Base-by-base conservation (phyloP, 2,329 filamentous ascomycete species). In the Calonectria naviculata region DNA sequence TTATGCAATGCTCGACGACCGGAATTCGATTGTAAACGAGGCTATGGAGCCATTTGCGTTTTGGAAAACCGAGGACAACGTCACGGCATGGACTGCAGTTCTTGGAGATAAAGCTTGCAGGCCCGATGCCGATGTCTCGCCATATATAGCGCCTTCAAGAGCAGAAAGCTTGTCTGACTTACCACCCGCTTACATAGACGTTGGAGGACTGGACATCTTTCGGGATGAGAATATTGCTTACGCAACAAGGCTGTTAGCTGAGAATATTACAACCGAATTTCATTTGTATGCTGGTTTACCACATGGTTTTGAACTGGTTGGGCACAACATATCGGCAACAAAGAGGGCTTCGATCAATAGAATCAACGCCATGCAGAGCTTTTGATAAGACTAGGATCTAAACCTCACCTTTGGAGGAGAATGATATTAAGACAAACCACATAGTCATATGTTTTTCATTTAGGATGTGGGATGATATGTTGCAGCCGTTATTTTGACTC, bases 201-300 rank as follows among this genome's bases (percentile, higher is more conserved):
- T 74, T 1, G 75, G 75, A 1, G 65, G 60, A 0, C 9, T 76
- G 3, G 75, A 76, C 4, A 26, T 76, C 13, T 75, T 76, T 15
- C 47, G 73, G 1, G 67, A 76, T 2, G 75, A 76, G 42, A 41
- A 61, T 5, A n/a, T 76, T 15, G 68, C 61, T 12, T 75, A 74
- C 58, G 75, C 66, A 0, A 75, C 21, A n/a, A 71, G 71, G 13
- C 36, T 76, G 9, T 19, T 76, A 10, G 65, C 61, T 28, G 68
- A 72, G 26, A 36, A 74, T 3, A 66, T 75, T 3, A 63, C 74
- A 6, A 66, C 75, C 3, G 75, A 76, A 54, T 67, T 76, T 47
- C 75, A 76, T 15, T 34, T 76, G 3, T 76, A 68, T 68, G 68
- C 75, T 2, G 74, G 74, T 9, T 56, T 76, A 7, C 71, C 74